Percentiles rank a stretch among this genome's conserved stretches.
These are phyloP conservation scores for Mycena indigotica DNA, from an alignment of 768 basidiomycete species.

Conservation along the genomic window DNA sequence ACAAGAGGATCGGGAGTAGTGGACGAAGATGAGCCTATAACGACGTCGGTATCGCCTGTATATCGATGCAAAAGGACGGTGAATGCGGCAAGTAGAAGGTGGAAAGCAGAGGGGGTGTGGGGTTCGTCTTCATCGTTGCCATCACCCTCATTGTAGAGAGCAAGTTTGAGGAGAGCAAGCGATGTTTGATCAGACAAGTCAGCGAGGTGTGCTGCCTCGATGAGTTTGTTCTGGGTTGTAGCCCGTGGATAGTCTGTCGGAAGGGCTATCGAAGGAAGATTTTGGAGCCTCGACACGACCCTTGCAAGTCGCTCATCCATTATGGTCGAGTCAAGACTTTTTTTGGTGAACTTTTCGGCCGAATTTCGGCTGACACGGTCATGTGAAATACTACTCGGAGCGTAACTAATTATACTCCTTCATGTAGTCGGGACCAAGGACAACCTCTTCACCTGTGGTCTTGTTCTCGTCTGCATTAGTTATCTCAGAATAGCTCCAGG, in stretches of 20 bases:
- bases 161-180: slow-evolving; percentile 80
- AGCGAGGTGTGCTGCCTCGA: slow-evolving; percentile 80
- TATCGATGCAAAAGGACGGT: slow-evolving; percentile 88
- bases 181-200: slow-evolving; percentile 76
- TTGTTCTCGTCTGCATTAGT: slow-evolving; percentile 16
- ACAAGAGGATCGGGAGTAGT: slow-evolving; percentile 77
- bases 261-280: slow-evolving; percentile 85
- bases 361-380: not conserved
- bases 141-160: slow-evolving; percentile 65
- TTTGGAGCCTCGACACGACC: slow-evolving; percentile 68
- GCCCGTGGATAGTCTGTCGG: slow-evolving; percentile 96
- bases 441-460: slow-evolving; percentile 18
- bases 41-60: slow-evolving; percentile 92
- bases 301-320: slow-evolving; percentile 51
- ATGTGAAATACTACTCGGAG: not conserved
- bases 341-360: slow-evolving; percentile 11
- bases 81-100: slow-evolving; percentile 91
- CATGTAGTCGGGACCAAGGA: slow-evolving; percentile 20
- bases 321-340: slow-evolving; percentile 32
- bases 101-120: slow-evolving; percentile 76
- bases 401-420: not conserved
- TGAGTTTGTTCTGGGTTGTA: slow-evolving; percentile 67
- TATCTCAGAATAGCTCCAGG: not conserved
- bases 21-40: slow-evolving; percentile 87
- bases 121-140: slow-evolving; percentile 45